Percentiles rank a stretch among this genome's conserved stretches.
These are phyloP conservation scores for Tolypocladium sp. DNA, from an alignment of 2,329 filamentous ascomycete genomes.

Conservation along the genomic window DNA sequence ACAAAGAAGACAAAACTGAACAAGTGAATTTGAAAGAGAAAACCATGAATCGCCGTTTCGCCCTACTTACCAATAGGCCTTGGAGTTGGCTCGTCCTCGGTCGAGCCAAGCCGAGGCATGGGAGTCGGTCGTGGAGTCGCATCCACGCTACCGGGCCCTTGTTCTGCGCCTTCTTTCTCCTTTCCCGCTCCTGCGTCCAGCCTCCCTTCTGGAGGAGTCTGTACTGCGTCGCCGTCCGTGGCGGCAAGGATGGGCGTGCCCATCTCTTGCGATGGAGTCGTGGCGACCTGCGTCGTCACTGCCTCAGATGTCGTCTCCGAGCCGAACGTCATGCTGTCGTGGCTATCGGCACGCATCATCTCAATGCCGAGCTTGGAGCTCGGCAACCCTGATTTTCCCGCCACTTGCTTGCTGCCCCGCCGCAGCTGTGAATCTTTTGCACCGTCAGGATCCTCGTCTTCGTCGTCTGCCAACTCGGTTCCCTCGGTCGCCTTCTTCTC, in stretches of 20 bases:
- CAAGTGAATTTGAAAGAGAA: slow-evolving; percentile 1
- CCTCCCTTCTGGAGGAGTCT: slow-evolving; percentile 14
- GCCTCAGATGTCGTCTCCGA: slow-evolving; percentile 42
- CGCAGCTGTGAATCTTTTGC: slow-evolving; percentile 36
- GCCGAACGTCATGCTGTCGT: slow-evolving; percentile 61
- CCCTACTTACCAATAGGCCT: slow-evolving; percentile 19
- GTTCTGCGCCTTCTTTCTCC: slow-evolving; percentile 1
- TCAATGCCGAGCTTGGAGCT: slow-evolving; percentile 89
- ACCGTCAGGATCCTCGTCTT: slow-evolving; percentile 78
- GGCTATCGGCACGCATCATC: slow-evolving; percentile 96
- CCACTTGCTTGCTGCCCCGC: slow-evolving; percentile 25
- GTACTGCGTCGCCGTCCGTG: slow-evolving; percentile 4
- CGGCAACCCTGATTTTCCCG: slow-evolving; percentile 48
- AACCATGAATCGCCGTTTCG: background rate
- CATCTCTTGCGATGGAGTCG: slow-evolving; percentile 37
- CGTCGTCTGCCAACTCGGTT: slow-evolving; percentile 82
- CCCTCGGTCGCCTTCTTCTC: slow-evolving; percentile 67
- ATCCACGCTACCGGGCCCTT: slow-evolving; percentile 20
- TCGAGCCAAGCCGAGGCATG: background rate
- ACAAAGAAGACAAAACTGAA: slow-evolving; percentile 6
- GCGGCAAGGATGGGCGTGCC: slow-evolving; percentile 18
- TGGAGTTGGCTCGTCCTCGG: slow-evolving; percentile 31
- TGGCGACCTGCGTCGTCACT: slow-evolving; percentile 36
- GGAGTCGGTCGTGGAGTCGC: slow-evolving; percentile 33
- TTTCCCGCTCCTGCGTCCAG: slow-evolving; percentile 3